Evolutionary conservation across 1,284 basidiomycete genomes (phyloP).

Genomic region (Inonotus obliquus): DNA sequence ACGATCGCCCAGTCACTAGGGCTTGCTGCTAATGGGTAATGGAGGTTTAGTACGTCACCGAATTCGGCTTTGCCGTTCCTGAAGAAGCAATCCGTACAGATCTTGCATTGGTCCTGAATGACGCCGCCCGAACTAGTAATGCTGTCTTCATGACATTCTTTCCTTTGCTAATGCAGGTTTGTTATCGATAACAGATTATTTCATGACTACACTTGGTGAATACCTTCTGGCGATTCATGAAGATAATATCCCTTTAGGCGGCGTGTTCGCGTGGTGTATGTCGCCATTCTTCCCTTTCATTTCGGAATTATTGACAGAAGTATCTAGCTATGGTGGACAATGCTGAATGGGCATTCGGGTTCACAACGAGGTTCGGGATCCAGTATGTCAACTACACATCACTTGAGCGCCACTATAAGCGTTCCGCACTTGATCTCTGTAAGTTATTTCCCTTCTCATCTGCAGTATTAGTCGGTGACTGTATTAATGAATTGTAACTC

Average conservation of each 20-base stretch:
- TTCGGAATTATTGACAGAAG: constrained; percentile 5
- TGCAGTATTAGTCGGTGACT: neutral
- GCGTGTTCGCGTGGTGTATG: constrained; percentile 40
- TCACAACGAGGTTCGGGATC: constrained; percentile 40
- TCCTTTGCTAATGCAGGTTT: neutral
- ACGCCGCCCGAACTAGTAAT: constrained; percentile 39
- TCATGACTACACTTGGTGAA: constrained; percentile 40
- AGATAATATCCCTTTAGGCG: constrained; percentile 38
- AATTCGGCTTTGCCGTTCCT: constrained; percentile 42
- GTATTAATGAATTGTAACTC: neutral
- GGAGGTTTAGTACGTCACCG: constrained; percentile 36
- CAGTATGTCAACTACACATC: constrained; percentile 47
- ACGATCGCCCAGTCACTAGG: neutral
- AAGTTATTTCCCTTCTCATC: neutral
- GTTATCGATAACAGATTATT: constrained; percentile 32
- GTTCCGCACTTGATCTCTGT: neutral
- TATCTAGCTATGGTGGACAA: constrained; percentile 42
- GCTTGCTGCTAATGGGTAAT: neutral
- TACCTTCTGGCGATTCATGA: constrained; percentile 38
- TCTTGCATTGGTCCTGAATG: constrained; percentile 40
- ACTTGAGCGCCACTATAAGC: constrained; percentile 23
- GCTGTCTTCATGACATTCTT: neutral
- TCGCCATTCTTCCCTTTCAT: neutral
- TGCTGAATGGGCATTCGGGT: constrained; percentile 39
- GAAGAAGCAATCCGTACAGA: constrained; percentile 36